Evolutionary conservation across 1,284 basidiomycete genomes (phyloP).

Genomic region (Stereum hirsutum): DNA sequence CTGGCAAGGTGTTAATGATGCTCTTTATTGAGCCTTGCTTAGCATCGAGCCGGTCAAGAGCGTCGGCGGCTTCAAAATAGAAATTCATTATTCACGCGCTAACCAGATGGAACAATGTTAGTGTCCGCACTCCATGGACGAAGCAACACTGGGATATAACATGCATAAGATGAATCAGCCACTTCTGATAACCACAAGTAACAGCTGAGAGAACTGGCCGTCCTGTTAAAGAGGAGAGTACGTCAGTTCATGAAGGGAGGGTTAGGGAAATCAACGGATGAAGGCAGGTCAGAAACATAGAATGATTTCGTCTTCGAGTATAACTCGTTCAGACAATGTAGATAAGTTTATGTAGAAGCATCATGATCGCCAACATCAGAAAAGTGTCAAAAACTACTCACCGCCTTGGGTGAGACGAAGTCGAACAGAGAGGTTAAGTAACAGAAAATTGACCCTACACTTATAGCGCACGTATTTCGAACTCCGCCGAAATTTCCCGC

Average conservation of each 20-base stretch:
- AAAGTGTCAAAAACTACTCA: no score
- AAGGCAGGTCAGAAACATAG: slow-evolving; percentile 11
- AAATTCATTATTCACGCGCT: slow-evolving; percentile 77
- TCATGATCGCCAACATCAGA: neutral
- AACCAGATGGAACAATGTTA: slow-evolving; percentile 21
- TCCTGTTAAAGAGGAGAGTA: neutral
- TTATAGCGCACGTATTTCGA: neutral
- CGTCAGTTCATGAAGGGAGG: no score
- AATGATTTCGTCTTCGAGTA: slow-evolving; percentile 19
- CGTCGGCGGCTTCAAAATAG: slow-evolving; percentile 81
- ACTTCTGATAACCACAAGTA: neutral
- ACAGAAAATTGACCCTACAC: no score
- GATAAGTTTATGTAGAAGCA: slow-evolving; percentile 43
- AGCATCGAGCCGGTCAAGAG: slow-evolving; percentile 77
- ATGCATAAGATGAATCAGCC: neutral
- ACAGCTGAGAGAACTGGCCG: slow-evolving; percentile 1
- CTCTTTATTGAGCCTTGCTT: slow-evolving; percentile 85
- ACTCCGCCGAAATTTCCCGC: slow-evolving; percentile 1
- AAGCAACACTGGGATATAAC: neutral
- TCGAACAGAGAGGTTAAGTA: no score
- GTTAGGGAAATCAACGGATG: neutral
- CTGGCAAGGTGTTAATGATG: slow-evolving; percentile 60
- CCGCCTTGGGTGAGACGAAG: no score
- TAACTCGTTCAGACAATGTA: slow-evolving; percentile 72
- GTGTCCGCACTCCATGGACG: slow-evolving; percentile 2